These are phyloP conservation scores for Wickerhamomyces sp. DNA, from an alignment of 1,139 yeast species.

Conservation along the genomic window DNA sequence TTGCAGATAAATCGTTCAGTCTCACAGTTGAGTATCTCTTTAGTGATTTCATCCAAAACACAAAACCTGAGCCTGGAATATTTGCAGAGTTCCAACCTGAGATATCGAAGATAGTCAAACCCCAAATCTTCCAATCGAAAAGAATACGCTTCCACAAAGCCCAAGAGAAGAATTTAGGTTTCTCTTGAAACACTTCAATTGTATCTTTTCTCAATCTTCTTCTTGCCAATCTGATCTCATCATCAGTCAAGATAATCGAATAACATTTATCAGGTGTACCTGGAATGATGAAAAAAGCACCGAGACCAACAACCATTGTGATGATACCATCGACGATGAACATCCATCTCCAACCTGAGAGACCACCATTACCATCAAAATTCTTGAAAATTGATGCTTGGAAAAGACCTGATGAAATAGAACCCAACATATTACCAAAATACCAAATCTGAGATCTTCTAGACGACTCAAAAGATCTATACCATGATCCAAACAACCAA, in stretches of 20 bases:
- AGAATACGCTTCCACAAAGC: slow-evolving; percentile 40
- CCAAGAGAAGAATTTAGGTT: slow-evolving; percentile 24
- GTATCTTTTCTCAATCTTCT: slow-evolving; percentile 14
- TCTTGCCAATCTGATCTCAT: slow-evolving; percentile 31
- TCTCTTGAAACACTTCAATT: slow-evolving; percentile 11
- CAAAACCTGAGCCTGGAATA: slow-evolving; percentile 30
- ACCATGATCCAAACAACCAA: slow-evolving; percentile 65
- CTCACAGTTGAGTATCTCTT: slow-evolving; percentile 25
- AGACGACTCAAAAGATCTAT: slow-evolving; percentile 51
- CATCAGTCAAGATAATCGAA: slow-evolving; percentile 22
- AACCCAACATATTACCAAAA: slow-evolving; percentile 52
- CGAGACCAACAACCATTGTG: slow-evolving; percentile 48
- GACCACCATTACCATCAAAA: slow-evolving; percentile 47
- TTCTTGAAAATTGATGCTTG: slow-evolving; percentile 49
- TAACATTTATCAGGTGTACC: slow-evolving; percentile 14
- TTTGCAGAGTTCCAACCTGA: slow-evolving; percentile 52
- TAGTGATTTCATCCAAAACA: slow-evolving; percentile 30
- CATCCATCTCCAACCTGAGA: slow-evolving; percentile 76
- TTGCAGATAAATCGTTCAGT: slow-evolving; percentile 28
- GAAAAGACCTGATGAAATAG: slow-evolving; percentile 51
- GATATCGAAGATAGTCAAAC: slow-evolving; percentile 41
- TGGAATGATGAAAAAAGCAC: slow-evolving; percentile 60
- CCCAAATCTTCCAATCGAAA: slow-evolving; percentile 45
- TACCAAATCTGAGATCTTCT: slow-evolving; percentile 52
- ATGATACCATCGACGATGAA: slow-evolving; percentile 66